Evolutionary conservation across 441 rosid genomes (phyloP).

Genomic region (Theobroma grandiflorum): DNA sequence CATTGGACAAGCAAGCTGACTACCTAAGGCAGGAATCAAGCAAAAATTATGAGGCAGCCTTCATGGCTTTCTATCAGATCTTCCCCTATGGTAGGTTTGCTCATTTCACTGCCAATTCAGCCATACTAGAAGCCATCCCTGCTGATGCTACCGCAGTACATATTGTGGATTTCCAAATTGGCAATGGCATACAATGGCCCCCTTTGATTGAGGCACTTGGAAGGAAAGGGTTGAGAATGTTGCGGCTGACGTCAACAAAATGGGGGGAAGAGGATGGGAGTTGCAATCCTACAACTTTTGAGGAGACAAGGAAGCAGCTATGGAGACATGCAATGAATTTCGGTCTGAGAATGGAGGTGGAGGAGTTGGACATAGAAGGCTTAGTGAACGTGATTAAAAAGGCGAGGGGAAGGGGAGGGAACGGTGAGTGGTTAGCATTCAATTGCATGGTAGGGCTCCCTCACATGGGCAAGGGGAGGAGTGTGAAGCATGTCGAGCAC

Average conservation of each 20-base stretch:
- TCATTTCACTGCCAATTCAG: conserved; percentile 55
- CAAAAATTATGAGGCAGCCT: conserved; percentile 41
- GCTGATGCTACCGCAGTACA: conserved; percentile 32
- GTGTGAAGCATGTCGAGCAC: conserved; percentile 22
- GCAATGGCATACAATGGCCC: conserved; percentile 55
- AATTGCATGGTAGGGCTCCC: conserved; percentile 51
- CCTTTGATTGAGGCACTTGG: conserved; percentile 46
- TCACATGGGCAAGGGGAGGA: conserved; percentile 31
- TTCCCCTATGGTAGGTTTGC: conserved; percentile 51
- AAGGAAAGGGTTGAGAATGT: conserved; percentile 13
- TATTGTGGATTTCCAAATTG: conserved; percentile 48
- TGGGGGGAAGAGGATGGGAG: conserved; percentile 35
- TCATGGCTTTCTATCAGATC: conserved; percentile 47
- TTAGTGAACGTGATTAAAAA: conserved; percentile 34
- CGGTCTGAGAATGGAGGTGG: conserved; percentile 43
- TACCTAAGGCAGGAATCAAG: conserved; percentile 39
- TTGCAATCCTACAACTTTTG: conserved; percentile 18
- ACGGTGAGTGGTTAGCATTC: conserved; percentile 47
- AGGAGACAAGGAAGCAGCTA: conserved; percentile 33
- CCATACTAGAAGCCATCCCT: conserved; percentile 47
- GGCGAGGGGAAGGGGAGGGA: conserved; percentile 10
- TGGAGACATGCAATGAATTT: conserved; percentile 29
- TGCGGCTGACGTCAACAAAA: conserved; percentile 40
- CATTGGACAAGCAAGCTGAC: conserved; percentile 36
- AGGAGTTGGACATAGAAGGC: conserved; percentile 40